These are phyloP conservation scores for Pelargonium fulgidum DNA, from an alignment of 441 rosid species.

Conservation along the genomic window DNA sequence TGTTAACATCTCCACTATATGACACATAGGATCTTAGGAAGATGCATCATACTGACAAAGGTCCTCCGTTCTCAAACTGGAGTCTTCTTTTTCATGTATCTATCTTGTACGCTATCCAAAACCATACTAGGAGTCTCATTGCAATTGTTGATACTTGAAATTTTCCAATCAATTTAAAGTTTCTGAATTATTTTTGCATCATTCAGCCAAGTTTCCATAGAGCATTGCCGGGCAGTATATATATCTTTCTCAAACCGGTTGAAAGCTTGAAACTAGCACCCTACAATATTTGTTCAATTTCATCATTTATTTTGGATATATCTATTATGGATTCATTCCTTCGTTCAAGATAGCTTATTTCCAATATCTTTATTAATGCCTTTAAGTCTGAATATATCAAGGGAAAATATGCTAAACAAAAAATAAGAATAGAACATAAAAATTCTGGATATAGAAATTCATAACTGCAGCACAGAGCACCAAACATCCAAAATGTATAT, in stretches of 20 bases:
- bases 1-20: not conserved
- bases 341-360: not conserved
- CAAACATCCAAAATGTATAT: constrained; percentile 2
- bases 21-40: not conserved
- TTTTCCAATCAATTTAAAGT: no score
- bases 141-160: no score
- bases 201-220: no score
- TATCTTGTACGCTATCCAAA: not conserved
- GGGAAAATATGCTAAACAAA: no score
- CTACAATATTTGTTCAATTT: not conserved
- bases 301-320: not conserved
- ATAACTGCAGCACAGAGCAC: no score
- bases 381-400: no score
- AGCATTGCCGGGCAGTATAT: no score
- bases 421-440: no score
- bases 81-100: not conserved
- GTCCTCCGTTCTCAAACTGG: not conserved
- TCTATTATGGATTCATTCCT: not conserved
- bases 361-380: not conserved
- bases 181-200: no score
- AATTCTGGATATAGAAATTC: no score
- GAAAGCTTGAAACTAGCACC: not conserved
- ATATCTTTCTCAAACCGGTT: not conserved
- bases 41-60: not conserved
- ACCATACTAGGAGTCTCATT: not conserved